Evolutionary conservation across 768 basidiomycete species (phyloP).

Genomic region (Auricularia sp.): DNA sequence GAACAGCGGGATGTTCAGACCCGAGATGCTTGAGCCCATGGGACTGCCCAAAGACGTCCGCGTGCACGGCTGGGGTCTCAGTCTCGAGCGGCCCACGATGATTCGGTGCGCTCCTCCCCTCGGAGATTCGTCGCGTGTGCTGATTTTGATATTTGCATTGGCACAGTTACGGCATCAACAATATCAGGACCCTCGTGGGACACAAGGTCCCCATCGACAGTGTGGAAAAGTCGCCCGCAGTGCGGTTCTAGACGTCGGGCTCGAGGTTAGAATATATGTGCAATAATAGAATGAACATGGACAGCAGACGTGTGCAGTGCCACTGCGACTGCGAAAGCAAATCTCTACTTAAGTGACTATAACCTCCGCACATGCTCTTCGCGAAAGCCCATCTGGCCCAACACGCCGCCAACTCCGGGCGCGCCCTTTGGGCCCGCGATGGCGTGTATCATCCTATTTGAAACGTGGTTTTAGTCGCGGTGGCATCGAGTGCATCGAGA

Average conservation of each 20-base stretch:
- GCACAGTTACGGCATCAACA: slow-evolving; percentile 86
- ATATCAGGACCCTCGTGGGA: slow-evolving; percentile 92
- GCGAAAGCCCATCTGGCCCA: neutral
- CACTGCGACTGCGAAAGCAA: too few relatives aligned
- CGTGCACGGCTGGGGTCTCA: slow-evolving; percentile 94
- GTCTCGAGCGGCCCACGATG: slow-evolving; percentile 95
- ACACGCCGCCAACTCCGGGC: neutral
- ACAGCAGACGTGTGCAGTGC: neutral
- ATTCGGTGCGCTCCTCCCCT: slow-evolving; percentile 59
- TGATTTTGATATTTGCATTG: too few relatives aligned
- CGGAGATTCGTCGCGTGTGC: too few relatives aligned
- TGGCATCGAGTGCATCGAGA: neutral
- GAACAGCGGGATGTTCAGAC: slow-evolving; percentile 99
- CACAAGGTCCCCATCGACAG: slow-evolving; percentile 91
- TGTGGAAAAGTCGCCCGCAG: slow-evolving; percentile 82
- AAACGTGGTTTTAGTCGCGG: neutral
- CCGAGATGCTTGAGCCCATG: slow-evolving; percentile 99
- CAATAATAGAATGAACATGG: neutral
- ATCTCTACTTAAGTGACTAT: neutral
- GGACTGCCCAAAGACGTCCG: slow-evolving; percentile 94
- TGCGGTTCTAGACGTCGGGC: slow-evolving; percentile 54
- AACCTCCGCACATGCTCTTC: neutral
- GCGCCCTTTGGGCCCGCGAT: neutral
- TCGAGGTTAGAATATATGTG: neutral
- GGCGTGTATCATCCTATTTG: neutral